These are phyloP conservation scores for Candida sp. DNA, from an alignment of 1,139 yeast genomes.

Conservation along the genomic window DNA sequence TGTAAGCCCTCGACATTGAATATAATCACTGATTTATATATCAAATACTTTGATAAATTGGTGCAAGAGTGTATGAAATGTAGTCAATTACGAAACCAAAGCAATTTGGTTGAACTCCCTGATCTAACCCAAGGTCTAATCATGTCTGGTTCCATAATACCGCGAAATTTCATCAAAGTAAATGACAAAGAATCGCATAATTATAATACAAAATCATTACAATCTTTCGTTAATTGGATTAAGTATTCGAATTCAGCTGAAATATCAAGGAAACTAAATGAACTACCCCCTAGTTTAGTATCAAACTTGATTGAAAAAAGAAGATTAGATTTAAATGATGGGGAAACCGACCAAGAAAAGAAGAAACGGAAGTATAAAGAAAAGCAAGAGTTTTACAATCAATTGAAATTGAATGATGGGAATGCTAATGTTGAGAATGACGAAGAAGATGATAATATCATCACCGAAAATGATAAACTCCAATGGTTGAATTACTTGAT, in stretches of 20 bases:
- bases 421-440: constrained; percentile 19
- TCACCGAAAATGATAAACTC: constrained; percentile 24
- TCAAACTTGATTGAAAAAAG: constrained; percentile 38
- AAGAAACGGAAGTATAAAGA: constrained; percentile 20
- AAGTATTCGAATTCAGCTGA: constrained; percentile 24
- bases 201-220: constrained; percentile 37
- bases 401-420: constrained; percentile 23
- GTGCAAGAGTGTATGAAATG: constrained; percentile 35
- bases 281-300: constrained; percentile 29
- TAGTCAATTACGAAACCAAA: constrained; percentile 11
- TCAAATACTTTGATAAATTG: constrained; percentile 51
- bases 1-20: constrained; percentile 62
- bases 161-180: constrained; percentile 8
- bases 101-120: constrained; percentile 36
- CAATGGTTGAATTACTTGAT: constrained; percentile 41
- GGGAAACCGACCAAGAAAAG: constrained; percentile 25
- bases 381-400: constrained; percentile 40
- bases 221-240: constrained; percentile 37
- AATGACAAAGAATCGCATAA: constrained; percentile 14
- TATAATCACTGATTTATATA: constrained; percentile 58
- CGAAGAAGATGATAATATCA: constrained; percentile 31
- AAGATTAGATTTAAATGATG: constrained; percentile 25
- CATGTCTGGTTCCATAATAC: constrained; percentile 45
- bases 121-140: constrained; percentile 64
- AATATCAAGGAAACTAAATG: constrained; percentile 24